Percentiles rank a stretch among this genome's conserved stretches.
Evolutionary conservation across 495 filamentous ascomycete species (phyloP).

Genomic region (Articulospora tetracladia): DNA sequence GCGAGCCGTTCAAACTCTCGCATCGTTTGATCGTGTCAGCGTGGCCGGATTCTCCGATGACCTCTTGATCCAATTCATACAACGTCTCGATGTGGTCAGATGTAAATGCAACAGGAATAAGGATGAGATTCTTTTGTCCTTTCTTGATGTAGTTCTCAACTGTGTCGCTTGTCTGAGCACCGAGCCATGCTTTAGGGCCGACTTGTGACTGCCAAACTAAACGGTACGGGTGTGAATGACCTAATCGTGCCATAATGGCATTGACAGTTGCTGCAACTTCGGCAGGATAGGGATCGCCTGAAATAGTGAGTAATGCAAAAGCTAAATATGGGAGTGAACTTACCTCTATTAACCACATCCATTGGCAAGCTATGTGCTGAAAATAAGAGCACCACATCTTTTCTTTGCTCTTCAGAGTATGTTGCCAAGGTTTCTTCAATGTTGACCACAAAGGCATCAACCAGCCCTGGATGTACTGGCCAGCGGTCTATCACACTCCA

Average conservation of each 20-base stretch:
- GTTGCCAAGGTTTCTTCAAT: constrained; percentile 77
- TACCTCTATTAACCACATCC: constrained; percentile 90
- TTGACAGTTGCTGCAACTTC: constrained; percentile 98
- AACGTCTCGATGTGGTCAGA: constrained; percentile 98
- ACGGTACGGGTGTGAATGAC: constrained; percentile 83
- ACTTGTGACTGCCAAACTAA: constrained; percentile 99
- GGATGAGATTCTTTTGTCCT: constrained; percentile 83
- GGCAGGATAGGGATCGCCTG: constrained; percentile 91
- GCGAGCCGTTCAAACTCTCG: constrained; percentile 90
- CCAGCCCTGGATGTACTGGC: constrained; percentile 85
- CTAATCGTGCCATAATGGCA: constrained; percentile 88
- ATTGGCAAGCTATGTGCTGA: constrained; percentile 96
- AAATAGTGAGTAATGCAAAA: neutral
- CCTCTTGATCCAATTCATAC: constrained; percentile 91
- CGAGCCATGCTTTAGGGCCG: constrained; percentile 91
- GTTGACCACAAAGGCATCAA: constrained; percentile 87
- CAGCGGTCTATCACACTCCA: constrained; percentile 99
- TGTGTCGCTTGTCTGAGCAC: constrained; percentile 85
- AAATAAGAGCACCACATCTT: constrained; percentile 82
- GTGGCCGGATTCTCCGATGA: constrained; percentile 85
- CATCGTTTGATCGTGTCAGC: constrained; percentile 78
- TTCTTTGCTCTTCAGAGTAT: constrained; percentile 75
- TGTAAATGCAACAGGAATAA: constrained; percentile 97
- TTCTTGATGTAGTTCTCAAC: constrained; percentile 87
- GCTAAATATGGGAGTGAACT: constrained; percentile 14